These are phyloP conservation scores for Mortierella sp. DNA, from an alignment of 371 early-diverging fungal species.

Conservation along the genomic window DNA sequence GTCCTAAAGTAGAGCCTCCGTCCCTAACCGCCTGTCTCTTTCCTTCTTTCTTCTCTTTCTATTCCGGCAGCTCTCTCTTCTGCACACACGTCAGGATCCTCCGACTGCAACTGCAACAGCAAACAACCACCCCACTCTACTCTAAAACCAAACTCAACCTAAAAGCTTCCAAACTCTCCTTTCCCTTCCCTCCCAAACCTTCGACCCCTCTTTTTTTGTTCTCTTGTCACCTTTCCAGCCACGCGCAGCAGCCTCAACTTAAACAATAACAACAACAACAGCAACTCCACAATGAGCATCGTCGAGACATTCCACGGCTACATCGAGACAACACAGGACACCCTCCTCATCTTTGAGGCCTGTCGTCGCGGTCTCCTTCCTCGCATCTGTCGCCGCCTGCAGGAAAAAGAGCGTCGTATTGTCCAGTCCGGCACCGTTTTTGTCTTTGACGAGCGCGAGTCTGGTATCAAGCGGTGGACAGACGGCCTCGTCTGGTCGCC, in stretches of 20 bases:
- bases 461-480: conserved; percentile 92
- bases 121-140: neutral
- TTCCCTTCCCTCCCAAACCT: conserved; percentile 1
- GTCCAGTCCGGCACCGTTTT: conserved; percentile 84
- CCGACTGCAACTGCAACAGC: neutral
- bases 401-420: conserved; percentile 79
- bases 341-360: conserved; percentile 84
- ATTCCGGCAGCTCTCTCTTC: neutral
- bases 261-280: neutral
- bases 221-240: neutral
- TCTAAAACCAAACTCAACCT: conserved; percentile 14
- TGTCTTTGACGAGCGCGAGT: conserved; percentile 86
- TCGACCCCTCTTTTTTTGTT: conserved; percentile 7
- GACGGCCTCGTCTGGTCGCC: conserved; percentile 92
- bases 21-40: neutral
- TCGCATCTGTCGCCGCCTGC: conserved; percentile 77
- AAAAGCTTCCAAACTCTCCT: conserved; percentile 4
- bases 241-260: neutral
- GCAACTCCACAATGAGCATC: conserved; percentile 58
- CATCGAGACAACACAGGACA: conserved; percentile 82
- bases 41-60: neutral
- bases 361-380: conserved; percentile 76
- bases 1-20: conserved; percentile 11
- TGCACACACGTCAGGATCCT: neutral
- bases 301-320: conserved; percentile 80